phyloP scores from a whole-genome alignment of 495 filamentous ascomycete species.

The Lasiosphaeriaceae sp. region DNA sequence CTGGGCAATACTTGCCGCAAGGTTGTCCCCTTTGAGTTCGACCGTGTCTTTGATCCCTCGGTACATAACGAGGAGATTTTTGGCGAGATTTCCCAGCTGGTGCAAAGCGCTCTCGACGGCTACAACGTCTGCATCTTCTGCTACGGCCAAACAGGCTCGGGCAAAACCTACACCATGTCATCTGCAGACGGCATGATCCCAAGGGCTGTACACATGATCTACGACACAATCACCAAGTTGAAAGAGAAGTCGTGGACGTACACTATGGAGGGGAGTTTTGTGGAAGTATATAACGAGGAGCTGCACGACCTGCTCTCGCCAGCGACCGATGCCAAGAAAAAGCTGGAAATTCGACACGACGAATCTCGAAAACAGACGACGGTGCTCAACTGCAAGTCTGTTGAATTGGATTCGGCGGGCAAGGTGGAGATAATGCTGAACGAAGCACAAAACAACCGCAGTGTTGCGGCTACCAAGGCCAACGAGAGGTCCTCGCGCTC shows the following conservation, averaged over 20 bases:
- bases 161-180: slow-evolving; percentile 97
- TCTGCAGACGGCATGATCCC: slow-evolving; percentile 94
- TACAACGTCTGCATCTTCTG: slow-evolving; percentile 99
- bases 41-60: slow-evolving; percentile 81
- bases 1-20: slow-evolving; percentile 70
- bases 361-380: slow-evolving; percentile 73
- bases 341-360: slow-evolving; percentile 90
- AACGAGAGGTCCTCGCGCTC: slow-evolving; percentile 92
- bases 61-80: slow-evolving; percentile 84
- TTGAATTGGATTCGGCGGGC: slow-evolving; percentile 69
- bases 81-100: slow-evolving; percentile 93
- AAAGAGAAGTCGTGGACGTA: slow-evolving; percentile 93
- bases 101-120: slow-evolving; percentile 92
- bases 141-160: slow-evolving; percentile 95
- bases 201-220: slow-evolving; percentile 86
- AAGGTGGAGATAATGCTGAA: slow-evolving; percentile 76
- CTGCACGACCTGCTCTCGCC: slow-evolving; percentile 87
- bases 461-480: slow-evolving; percentile 90
- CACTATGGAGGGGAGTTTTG: slow-evolving; percentile 88
- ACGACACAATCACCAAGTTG: slow-evolving; percentile 74
- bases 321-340: slow-evolving; percentile 71
- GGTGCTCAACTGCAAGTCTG: slow-evolving; percentile 78
- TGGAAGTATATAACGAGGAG: slow-evolving; percentile 99
- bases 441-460: slow-evolving; percentile 76
- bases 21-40: slow-evolving; percentile 83